phyloP scores from a whole-genome alignment of 805 yeast species.

The Yarrowia keelungensis region DNA sequence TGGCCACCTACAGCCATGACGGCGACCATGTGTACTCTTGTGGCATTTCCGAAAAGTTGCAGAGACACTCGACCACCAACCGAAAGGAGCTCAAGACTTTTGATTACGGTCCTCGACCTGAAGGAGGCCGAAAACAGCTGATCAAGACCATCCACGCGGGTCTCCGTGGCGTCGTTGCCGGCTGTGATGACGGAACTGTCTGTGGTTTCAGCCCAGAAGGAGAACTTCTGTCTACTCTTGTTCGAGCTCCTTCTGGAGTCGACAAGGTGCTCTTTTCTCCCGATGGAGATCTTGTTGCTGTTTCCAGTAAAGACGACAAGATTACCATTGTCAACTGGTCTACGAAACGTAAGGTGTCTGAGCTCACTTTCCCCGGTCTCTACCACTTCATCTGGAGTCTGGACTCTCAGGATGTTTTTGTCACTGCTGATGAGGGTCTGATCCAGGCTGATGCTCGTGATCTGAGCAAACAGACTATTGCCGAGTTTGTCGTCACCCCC shows the following conservation, averaged over 20 bases:
- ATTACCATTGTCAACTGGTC: slow-evolving; percentile 10
- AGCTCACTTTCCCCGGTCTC: background rate
- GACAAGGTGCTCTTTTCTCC: slow-evolving; percentile 4
- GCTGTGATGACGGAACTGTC: slow-evolving; percentile 25
- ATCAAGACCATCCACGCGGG: background rate
- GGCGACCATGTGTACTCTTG: slow-evolving; percentile 17
- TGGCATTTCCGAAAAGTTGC: slow-evolving; percentile 23
- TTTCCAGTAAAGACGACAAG: slow-evolving; percentile 6
- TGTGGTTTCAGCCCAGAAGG: background rate
- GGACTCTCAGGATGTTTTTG: slow-evolving; percentile 1
- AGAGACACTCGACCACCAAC: slow-evolving; percentile 14
- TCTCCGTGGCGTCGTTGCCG: background rate
- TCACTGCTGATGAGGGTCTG: slow-evolving; percentile 6
- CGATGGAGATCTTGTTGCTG: slow-evolving; percentile 16
- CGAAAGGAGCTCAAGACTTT: background rate
- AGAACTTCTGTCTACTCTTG: background rate
- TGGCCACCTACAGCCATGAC: slow-evolving; percentile 20
- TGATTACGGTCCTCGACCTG: background rate
- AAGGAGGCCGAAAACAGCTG: slow-evolving; percentile 5
- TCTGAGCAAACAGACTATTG: background rate
- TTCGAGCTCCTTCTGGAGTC: slow-evolving; percentile 1
- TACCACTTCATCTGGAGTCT: slow-evolving; percentile 10
- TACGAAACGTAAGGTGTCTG: slow-evolving; percentile 5
- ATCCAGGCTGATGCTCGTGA: background rate
- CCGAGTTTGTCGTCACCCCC: background rate